These are phyloP conservation scores for Botrytis deweyae DNA, from an alignment of 2,329 filamentous ascomycete species.

Conservation along the genomic window DNA sequence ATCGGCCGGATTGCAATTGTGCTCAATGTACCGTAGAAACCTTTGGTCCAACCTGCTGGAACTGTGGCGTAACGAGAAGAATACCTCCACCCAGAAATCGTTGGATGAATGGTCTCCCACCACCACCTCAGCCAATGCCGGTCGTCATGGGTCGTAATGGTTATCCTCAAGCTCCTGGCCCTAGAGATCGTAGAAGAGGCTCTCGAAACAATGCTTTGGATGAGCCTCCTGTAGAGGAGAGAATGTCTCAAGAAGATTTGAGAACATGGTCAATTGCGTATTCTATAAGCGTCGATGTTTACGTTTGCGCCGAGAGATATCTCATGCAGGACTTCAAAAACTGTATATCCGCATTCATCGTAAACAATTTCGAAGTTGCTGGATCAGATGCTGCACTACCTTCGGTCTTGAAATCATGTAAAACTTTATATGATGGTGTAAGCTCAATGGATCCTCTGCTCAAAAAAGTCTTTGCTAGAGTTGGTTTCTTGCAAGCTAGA, in stretches of 20 bases:
- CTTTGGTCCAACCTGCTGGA: constrained; percentile 45
- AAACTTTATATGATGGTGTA: constrained; percentile 46
- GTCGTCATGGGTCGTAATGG: constrained; percentile 29
- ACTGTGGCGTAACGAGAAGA: constrained; percentile 41
- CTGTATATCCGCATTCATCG: constrained; percentile 44
- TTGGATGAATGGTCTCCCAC: constrained; percentile 26
- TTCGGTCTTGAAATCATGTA: constrained; percentile 45
- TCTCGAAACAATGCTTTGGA: constrained; percentile 27
- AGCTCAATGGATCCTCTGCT: constrained; percentile 46
- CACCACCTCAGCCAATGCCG: constrained; percentile 27
- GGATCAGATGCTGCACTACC: constrained; percentile 36
- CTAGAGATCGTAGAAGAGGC: constrained; percentile 27
- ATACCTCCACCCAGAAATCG: constrained; percentile 32
- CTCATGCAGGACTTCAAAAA: constrained; percentile 48
- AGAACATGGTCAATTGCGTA: constrained; percentile 50
- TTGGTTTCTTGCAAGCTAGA: constrained; percentile 49
- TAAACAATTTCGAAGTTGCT: constrained; percentile 45
- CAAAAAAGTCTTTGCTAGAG: constrained; percentile 50
- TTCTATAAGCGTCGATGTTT: constrained; percentile 49
- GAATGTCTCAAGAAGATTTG: constrained; percentile 46
- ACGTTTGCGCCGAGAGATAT: constrained; percentile 50
- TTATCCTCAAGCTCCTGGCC: constrained; percentile 25
- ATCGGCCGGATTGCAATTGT: constrained; percentile 48
- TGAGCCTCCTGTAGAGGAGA: constrained; percentile 28
- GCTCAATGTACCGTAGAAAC: constrained; percentile 42